Evolutionary conservation across 208 protist species (phyloP), one percentile per base, ranked within the genome.

Genomic region (Crithidia mellificae): DNA sequence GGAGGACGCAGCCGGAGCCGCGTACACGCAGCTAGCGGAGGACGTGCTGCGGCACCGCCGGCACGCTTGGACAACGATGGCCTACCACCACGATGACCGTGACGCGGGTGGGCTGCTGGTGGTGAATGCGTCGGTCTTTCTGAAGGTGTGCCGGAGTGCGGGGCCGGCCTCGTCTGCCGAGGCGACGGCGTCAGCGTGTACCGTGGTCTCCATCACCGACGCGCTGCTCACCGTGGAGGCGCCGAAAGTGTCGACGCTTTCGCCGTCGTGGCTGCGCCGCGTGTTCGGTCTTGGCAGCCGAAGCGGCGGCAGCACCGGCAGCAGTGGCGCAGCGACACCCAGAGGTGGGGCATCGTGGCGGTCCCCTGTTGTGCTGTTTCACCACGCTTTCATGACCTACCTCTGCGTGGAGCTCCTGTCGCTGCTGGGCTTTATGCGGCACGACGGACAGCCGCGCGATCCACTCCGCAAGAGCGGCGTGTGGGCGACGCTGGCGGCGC

Each of bases 81-180:
- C 80, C 39, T 94, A 92, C 68, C 65, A 83, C 64, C 68, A 70
- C 25, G 78, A 87, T 38, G 72, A 63, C 22, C 64, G 41, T 22
- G 39, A 73, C 59, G 72, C 83, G 8, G 72, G 64, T 9, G 90
- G 84, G 0, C 67, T 70, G 17, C 63, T 95, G 9, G 75, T 76
- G 0, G 76, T 91, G 43, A 95, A 95, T 52, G 90, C 84, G 2
- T 92, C 90, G 1, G 83, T 95, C 6, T 83, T 91, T 54, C 58
- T 95, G 58, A 84, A 85, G 66, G 57, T 91, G 32, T 94, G 88
- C 64, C n/a, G n/a, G n/a, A n/a, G n/a, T n/a, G n/a, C n/a, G n/a
- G n/a, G n/a, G n/a, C n/a, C n/a, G n/a, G n/a, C n/a, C n/a, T n/a
- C n/a, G n/a, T n/a, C n/a, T n/a, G n/a, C n/a, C n/a, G n/a, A n/a